phyloP scores from a whole-genome alignment of 164 flowering plant species.

The Piper longum region DNA sequence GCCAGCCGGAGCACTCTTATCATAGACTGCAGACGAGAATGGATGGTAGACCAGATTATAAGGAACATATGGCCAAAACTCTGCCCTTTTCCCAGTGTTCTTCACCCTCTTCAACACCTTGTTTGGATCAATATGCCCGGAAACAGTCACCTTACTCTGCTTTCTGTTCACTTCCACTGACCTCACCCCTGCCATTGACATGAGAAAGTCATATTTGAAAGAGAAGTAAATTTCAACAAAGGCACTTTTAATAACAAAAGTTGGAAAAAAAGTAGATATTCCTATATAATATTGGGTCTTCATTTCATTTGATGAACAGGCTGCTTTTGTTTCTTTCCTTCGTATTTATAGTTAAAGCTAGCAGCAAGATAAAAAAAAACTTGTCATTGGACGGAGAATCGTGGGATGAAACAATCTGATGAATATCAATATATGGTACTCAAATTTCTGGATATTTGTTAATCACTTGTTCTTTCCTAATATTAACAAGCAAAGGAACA shows the following conservation, averaged over 20 bases:
- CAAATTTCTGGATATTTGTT: no score
- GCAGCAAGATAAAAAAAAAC: no score
- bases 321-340: no score
- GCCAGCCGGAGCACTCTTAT: conserved; percentile 65
- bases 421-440: no score
- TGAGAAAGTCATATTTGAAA: not conserved
- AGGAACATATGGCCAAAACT: conserved; percentile 69
- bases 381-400: no score
- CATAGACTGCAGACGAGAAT: conserved; percentile 39
- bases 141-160: conserved; percentile 45
- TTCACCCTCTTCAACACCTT: conserved; percentile 59
- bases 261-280: no score
- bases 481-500: no score
- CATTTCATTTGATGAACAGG: no score
- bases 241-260: not conserved
- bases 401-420: no score
- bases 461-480: no score
- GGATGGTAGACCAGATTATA: conserved; percentile 52
- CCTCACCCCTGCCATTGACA: conserved; percentile 24
- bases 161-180: conserved; percentile 49
- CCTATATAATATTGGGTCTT: no score
- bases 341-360: no score
- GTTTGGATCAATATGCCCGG: conserved; percentile 51
- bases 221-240: not conserved
- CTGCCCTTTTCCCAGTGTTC: conserved; percentile 59